Evolutionary conservation across 352 stramenopile species (phyloP).

Genomic region (Pythium rishiriense): DNA sequence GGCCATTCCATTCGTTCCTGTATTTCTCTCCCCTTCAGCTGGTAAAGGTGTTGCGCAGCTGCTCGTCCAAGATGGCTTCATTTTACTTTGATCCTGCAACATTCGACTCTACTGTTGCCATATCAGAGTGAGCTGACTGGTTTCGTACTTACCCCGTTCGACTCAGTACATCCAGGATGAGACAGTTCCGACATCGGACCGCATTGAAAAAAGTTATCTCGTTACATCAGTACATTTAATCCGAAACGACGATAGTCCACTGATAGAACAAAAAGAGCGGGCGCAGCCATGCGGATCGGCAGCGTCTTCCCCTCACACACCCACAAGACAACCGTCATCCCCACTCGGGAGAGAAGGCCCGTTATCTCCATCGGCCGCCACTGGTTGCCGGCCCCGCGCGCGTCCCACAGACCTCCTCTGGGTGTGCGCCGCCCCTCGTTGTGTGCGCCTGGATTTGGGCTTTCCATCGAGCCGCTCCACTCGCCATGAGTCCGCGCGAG

Average conservation of each 20-base stretch:
- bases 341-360: no score
- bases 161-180: background rate
- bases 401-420: background rate
- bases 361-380: no score
- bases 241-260: no score
- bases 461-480: conserved; percentile 4
- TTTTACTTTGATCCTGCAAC: conserved; percentile 10
- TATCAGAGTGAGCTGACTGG: background rate
- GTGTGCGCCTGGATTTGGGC: conserved; percentile 2
- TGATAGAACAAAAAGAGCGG: conserved; percentile 8
- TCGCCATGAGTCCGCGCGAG: conserved; percentile 15
- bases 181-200: background rate
- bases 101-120: background rate
- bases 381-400: background rate
- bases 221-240: conserved; percentile 4
- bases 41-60: background rate
- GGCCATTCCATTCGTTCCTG: background rate
- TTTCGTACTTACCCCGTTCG: conserved; percentile 3
- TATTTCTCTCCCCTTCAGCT: background rate
- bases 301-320: background rate
- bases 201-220: background rate
- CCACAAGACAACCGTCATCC: background rate
- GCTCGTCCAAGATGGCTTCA: conserved; percentile 18
- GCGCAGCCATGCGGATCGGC: background rate
- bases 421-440: background rate